Evolutionary conservation across 768 basidiomycete species (phyloP), one percentile per base, ranked within the genome.

Genomic region (Tricholoma flavovirens): DNA sequence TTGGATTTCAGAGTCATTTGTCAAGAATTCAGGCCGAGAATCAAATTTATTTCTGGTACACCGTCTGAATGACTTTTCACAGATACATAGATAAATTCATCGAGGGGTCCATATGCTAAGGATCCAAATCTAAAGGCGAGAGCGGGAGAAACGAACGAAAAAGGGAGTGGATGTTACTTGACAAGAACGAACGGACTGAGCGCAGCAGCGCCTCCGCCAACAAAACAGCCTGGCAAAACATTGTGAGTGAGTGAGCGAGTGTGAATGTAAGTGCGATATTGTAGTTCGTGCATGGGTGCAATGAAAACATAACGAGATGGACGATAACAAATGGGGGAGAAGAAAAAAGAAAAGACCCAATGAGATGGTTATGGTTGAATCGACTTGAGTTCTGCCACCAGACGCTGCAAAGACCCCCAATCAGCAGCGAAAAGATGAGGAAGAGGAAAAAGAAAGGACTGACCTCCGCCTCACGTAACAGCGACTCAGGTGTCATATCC

Each of bases 331-430:
- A 19, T 4, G 15, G 11, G n/a, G n/a, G n/a, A n/a, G n/a, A 29
- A 29, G 36, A 24, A 53, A 17, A 4, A n/a, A 52, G 51, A 38
- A 17, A 42, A 19, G 29, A 26, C 51, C 21, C 35, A 15, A n/a
- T 5, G 11, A 1, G 4, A 6, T 3, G 22, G 40, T 57, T 60
- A 60, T 17, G 59, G 56, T 61, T 78, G 76, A 36, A 83, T 69
- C 26, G 75, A 71, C 64, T 81, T 82, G 5, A 86, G 76, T 62
- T 87, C 85, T 56, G 69, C 75, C n/a, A 87, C 83, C 60, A 87
- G 79, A 54, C 83, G 82, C 85, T 87, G 59, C 26, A 56, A 49
- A 54, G 49, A 36, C 19, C 33, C 53, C 33, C 56, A 14, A 38
- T 58, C 46, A 35, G 54, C 24, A 19, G 55, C 24, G 29, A 21